Evolutionary conservation across 257 asterid species (phyloP), one percentile per base, ranked within the genome.

Genomic region (Osmanthus fragrans): DNA sequence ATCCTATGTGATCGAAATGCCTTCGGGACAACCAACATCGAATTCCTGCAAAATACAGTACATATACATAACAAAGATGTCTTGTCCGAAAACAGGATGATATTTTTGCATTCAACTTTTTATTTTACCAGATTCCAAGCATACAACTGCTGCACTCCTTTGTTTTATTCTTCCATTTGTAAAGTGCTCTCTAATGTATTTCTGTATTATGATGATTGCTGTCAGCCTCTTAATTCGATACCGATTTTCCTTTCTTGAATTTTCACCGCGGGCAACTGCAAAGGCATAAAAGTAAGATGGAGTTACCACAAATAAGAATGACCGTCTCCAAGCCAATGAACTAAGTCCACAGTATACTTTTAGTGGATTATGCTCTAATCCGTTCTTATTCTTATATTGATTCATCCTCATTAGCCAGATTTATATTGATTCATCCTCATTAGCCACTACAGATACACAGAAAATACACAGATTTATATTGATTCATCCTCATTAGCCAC

Each of bases 251-350:
- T 79, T 87, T 76, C 98, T 82, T 54, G 83, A 84, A 40, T 75
- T 89, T 80, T 89, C 90, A 30, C 96, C 96, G 0, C 98, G 94
- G 39, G 87, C 85, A 80, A 87, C 98, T 90, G 87, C 87, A 70
- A 8, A 68, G 8, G 37, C 29, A 4, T 23, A 76, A 13, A 9
- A 54, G 8, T 39, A n/a, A 5, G 45, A 76, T 51, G 82, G 71
- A 68, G 77, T 71, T 34, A 36, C 8, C 45, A 67, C 11, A n/a
- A 4, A 32, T 27, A 36, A 8, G 9, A 56, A 42, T 40, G 36
- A 30, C 19, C 0, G 36, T n/a, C 33, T 36, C 56, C 15, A 18
- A 6, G 42, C 42, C 12, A 47, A 47, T 47, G n/a, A 47, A 15
- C n/a, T 11, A 47, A 7, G 11, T 37, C 42, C 42, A 37, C 42